Base-by-base conservation (phyloP, 805 yeast genomes). In the Citeromyces matritensis region DNA sequence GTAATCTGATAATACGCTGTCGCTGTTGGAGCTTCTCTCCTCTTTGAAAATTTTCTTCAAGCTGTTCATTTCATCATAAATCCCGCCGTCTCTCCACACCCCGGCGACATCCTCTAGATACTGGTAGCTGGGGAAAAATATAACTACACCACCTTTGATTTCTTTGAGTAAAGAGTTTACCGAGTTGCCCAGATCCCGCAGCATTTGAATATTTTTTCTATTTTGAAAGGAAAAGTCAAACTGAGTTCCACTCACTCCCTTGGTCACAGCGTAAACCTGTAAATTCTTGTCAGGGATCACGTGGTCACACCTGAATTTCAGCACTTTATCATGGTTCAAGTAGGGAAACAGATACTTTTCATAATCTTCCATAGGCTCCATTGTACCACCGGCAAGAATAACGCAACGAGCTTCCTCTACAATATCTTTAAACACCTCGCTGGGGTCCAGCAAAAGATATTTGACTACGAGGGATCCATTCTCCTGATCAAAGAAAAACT, bases 341-440 rank as follows among this genome's bases (percentile, higher is more conserved):
- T 68, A 63, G 0, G 94, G 93, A 17, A 34, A 27, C 6, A 34
- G 34, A 12, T 23, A 12, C 12, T 27, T 15, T 9, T 33, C 19
- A 15, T 28, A 33, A 4, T 34, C 35, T 9, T 33, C 27, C 32
- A 35, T 15, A 10, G 36, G 38, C 23, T 33, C 27, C 29, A 33
- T 83, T 0, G 97, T 86, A 9, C 97, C 97, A 24, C 97, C 97
- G 2, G 95, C 91, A 3, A 86, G 48, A 2, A 88, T 58, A 0
- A 86, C 78, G 48, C 86, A 76, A 39, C 63, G 63, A 0, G 84
- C 62, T 9, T 70, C 65, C 3, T 71, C 70, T 0, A 82, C 69
- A 3, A 88, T 59, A 2, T 73, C 75, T 33, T 62, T 58, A 45
- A 86, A 83, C 3, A 69, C 58, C 30, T 68, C 69, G 33, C 83